Evolutionary conservation across 768 basidiomycete genomes (phyloP).

Genomic region (Phlebiopsis flavidoalba): DNA sequence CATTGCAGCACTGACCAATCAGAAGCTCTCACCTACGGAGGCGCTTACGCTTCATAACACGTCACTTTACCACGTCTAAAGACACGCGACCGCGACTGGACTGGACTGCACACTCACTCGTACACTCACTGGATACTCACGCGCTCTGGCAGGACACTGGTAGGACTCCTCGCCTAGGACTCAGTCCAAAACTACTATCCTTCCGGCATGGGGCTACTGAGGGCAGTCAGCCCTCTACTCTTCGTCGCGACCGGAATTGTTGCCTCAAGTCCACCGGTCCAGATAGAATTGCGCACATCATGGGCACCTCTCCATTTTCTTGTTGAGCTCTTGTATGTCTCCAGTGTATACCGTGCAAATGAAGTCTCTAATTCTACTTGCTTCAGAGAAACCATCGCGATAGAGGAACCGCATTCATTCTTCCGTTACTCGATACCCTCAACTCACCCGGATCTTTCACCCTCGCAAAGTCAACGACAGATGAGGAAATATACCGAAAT

Average conservation of each 20-base stretch:
- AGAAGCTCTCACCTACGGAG: slow-evolving; percentile 8
- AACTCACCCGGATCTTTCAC: slow-evolving; percentile 44
- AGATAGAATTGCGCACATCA: slow-evolving; percentile 31
- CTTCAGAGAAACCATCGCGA: slow-evolving; percentile 71
- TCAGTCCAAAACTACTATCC: not conserved
- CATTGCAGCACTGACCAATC: no score
- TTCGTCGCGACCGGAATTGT: not conserved
- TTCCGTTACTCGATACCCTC: slow-evolving; percentile 68
- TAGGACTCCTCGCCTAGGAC: not conserved
- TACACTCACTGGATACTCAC: not conserved
- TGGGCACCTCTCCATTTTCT: slow-evolving; percentile 30
- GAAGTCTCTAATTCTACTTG: not conserved
- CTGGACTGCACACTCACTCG: not conserved
- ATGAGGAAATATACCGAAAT: slow-evolving; percentile 49
- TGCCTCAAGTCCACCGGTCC: slow-evolving; percentile 26
- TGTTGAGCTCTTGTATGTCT: slow-evolving; percentile 28
- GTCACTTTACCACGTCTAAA: not conserved
- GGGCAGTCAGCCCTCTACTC: not conserved
- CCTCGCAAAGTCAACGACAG: slow-evolving; percentile 31
- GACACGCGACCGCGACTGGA: not conserved
- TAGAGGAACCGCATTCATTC: slow-evolving; percentile 69
- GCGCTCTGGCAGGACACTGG: not conserved
- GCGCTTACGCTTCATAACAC: not conserved
- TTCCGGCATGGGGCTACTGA: not conserved
- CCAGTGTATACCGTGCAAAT: not conserved